Base-by-base conservation (phyloP, 2,329 filamentous ascomycete genomes). In the Metarhizium album region DNA sequence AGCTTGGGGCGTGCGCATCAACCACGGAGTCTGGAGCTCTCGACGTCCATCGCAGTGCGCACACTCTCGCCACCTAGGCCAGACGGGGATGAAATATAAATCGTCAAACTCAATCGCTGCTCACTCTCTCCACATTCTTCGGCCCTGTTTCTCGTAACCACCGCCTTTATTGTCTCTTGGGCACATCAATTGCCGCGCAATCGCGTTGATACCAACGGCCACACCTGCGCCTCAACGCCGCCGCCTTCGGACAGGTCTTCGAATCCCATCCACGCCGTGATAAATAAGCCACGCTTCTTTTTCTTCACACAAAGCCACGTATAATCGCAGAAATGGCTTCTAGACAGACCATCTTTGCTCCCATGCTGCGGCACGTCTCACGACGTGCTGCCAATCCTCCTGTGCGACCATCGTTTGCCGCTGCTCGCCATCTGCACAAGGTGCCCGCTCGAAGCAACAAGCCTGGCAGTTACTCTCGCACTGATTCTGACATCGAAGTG, bases 401-500 rank as follows among this genome's bases (percentile, higher is more conserved):
- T 27, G 23, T 55, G 42, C 61, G 59, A 27, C 57, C 60, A 43
- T 52, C 58, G 27, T 58, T 62, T 42, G 46, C 57, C 49, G 51
- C 62, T 49, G 42, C 57, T n/a, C 63, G 66, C 54, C 55, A 53
- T 51, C 57, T 69, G 29, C 66, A 69, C 54, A 61, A 55, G 51
- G 61, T 56, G 13, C 60, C 63, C 24, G 57, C 67, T 16, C 65
- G 64, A n/a, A 62, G 60, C 53, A 64, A 70, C 54, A 71, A 70
- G 57, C 71, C 74, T 14, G 87, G 87, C 49, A 74, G 80, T 54
- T 87, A 84, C 64, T 87, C 89, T 16, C 84, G 87, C 62, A 95
- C 88, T 9, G 87, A 94, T 62, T 79, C 89, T 47, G 80, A 75
- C 50, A 84, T 95, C 54, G 79, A 82, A 38, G 83, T 93, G 55